phyloP scores from a whole-genome alignment of 139 green algal genomes.

The Ostreobium quekettii region DNA sequence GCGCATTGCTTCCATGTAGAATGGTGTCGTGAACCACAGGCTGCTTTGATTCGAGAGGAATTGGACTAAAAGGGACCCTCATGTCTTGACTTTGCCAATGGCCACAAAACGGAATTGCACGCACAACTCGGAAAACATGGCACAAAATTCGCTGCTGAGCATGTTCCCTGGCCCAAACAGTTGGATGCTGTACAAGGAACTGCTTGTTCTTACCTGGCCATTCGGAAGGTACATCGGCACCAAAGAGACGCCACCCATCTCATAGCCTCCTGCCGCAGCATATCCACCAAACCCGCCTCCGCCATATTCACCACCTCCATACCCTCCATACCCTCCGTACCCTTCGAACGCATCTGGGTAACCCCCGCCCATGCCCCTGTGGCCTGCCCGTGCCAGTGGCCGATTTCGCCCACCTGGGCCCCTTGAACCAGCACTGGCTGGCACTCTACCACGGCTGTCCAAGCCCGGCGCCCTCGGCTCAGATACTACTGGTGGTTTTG shows the following conservation, averaged over 20 bases:
- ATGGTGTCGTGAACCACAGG: too few species aligned
- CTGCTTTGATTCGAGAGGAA: too few species aligned
- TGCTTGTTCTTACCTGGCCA: slow-evolving; percentile 36
- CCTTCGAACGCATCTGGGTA: background rate
- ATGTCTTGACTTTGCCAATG: too few species aligned
- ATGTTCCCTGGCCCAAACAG: too few species aligned
- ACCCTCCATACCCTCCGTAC: too few species aligned
- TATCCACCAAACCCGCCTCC: background rate
- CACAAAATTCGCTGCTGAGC: too few species aligned
- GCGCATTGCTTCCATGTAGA: too few species aligned
- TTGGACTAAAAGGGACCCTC: too few species aligned
- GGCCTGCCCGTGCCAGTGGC: background rate
- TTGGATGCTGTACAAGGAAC: too few species aligned
- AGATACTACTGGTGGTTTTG: background rate
- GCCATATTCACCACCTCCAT: background rate
- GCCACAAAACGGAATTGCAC: too few species aligned
- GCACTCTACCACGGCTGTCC: background rate
- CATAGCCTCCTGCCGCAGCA: background rate
- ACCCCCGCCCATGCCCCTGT: background rate
- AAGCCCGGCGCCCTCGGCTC: background rate
- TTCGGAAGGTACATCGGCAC: slow-evolving; percentile 48
- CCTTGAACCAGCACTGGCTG: background rate
- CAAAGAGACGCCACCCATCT: slow-evolving; percentile 24
- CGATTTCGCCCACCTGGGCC: background rate
- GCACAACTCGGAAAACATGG: too few species aligned